Evolutionary conservation across 2,329 filamentous ascomycete species (phyloP).

Genomic region (Cryoendolithus antarcticus): DNA sequence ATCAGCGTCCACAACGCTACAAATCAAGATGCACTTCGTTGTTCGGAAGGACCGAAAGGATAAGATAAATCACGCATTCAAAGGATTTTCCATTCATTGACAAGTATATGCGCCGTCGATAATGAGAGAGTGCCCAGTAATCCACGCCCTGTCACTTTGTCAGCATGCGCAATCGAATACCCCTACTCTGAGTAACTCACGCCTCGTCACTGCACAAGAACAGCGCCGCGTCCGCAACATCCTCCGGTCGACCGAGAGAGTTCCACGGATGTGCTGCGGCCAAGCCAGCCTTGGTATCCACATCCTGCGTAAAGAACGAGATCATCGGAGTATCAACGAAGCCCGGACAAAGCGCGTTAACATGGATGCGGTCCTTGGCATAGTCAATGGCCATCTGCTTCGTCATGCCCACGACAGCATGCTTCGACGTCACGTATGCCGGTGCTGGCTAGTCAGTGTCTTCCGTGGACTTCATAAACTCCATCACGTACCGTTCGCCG

Average conservation of each 20-base stretch:
- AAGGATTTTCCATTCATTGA: background rate
- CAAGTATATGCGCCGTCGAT: constrained; percentile 2
- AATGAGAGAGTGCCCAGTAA: constrained; percentile 10
- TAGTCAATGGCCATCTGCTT: constrained; percentile 17
- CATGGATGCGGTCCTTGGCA: constrained; percentile 14
- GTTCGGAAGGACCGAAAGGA: too few relatives aligned
- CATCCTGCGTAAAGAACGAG: background rate
- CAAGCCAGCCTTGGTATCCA: constrained; percentile 3
- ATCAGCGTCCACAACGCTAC: too few relatives aligned
- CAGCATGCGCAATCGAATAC: background rate
- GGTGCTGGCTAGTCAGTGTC: background rate
- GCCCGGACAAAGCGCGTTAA: constrained; percentile 11
- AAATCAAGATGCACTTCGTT: too few relatives aligned
- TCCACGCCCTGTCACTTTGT: constrained; percentile 7
- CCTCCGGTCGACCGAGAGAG: constrained; percentile 12
- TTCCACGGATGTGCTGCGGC: constrained; percentile 12
- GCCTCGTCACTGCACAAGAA: constrained; percentile 17
- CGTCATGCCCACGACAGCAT: constrained; percentile 18
- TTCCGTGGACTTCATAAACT: too few relatives aligned
- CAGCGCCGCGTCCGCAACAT: constrained; percentile 16
- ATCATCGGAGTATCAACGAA: constrained; percentile 14
- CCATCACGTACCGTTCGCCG: background rate
- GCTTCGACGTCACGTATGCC: constrained; percentile 12
- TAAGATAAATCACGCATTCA: too few relatives aligned
- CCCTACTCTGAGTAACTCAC: constrained; percentile 11